Conservation (phyloP, 176 grass and related monocot genomes). For the Microstegium vimineum region DNA sequence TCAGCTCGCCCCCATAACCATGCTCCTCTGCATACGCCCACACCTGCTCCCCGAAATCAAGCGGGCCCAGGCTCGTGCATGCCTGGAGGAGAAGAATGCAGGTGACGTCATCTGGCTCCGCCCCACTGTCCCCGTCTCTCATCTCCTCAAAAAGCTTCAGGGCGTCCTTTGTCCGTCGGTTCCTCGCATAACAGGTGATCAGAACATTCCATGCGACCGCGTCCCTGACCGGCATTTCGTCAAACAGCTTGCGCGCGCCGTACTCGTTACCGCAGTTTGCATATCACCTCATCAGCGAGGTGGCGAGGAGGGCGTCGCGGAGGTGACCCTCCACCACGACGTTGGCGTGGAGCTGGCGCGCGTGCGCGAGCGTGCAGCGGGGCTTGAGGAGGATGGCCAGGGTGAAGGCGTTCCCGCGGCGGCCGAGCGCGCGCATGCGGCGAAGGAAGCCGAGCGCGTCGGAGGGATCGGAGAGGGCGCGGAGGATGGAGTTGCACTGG, state of each 20-base stretch:
- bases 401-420: conserved; percentile 62
- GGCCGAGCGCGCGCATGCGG: conserved; percentile 47
- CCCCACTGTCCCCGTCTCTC: background rate
- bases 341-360: conserved; percentile 51
- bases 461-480: conserved; percentile 7
- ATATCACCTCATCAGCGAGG: conserved; percentile 29
- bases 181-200: conserved; percentile 36
- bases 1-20: conserved; percentile 38
- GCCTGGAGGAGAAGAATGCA: conserved; percentile 69
- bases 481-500: conserved; percentile 54
- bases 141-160: conserved; percentile 51
- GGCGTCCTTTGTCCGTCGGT: conserved; percentile 36
- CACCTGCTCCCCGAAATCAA: conserved; percentile 54
- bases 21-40: conserved; percentile 31
- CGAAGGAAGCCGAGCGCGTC: conserved; percentile 42
- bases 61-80: conserved; percentile 39
- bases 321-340: conserved; percentile 34
- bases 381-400: conserved; percentile 52
- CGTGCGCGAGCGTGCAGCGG: conserved; percentile 1
- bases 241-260: conserved; percentile 31
- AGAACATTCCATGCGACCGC: conserved; percentile 60
- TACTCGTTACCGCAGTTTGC: background rate
- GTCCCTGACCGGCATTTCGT: conserved; percentile 45
- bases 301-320: conserved; percentile 36
- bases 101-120: conserved; percentile 44